These are phyloP conservation scores for Pichia inconspicua DNA, from an alignment of 1,139 yeast genomes.

Conservation along the genomic window DNA sequence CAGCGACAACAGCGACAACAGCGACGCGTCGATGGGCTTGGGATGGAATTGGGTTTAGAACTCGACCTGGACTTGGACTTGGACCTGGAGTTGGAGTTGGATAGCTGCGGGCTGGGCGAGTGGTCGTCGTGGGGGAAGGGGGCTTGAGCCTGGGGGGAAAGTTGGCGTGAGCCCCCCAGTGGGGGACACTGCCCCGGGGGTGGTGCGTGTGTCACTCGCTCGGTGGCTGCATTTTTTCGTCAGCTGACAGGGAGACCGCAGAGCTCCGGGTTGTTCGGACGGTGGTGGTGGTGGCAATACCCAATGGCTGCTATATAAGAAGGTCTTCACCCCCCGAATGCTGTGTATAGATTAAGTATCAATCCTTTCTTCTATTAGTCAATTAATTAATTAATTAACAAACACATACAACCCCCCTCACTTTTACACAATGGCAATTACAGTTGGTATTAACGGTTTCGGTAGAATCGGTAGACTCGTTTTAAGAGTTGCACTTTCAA, in stretches of 20 bases:
- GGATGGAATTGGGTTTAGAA: background rate
- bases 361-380: background rate
- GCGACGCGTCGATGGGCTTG: no score
- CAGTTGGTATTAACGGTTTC: slow-evolving; percentile 82
- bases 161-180: no score
- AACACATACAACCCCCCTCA: slow-evolving; percentile 2
- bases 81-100: background rate
- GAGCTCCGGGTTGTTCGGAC: background rate
- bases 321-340: background rate
- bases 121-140: no score
- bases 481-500: slow-evolving; percentile 64
- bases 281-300: no score
- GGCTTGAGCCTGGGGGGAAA: no score
- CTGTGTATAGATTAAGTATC: no score
- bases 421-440: slow-evolving; percentile 34
- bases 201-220: no score
- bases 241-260: no score
- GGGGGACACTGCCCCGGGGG: no score
- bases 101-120: no score
- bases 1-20: no score
- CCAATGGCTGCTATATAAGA: background rate
- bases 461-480: slow-evolving; percentile 85
- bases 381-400: slow-evolving; percentile 3
- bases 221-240: no score
- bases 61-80: background rate